Conservation (phyloP, 2,329 filamentous ascomycete species). For the Sphaerostilbella broomeana region DNA sequence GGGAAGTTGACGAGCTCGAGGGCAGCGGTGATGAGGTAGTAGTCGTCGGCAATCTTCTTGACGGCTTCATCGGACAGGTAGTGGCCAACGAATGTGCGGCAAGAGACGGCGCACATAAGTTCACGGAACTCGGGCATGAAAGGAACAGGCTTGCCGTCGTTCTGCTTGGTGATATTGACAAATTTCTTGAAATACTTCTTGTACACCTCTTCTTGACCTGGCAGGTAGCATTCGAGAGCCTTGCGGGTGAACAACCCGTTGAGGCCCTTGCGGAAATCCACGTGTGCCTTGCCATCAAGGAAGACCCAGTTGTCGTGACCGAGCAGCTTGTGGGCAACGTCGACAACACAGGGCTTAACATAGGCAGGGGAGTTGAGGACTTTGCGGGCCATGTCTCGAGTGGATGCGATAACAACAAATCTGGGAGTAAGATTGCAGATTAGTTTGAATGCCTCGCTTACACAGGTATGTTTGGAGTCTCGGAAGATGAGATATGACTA, state of each 20-base stretch:
- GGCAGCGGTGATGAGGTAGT: constrained; percentile 92
- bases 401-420: constrained; percentile 95
- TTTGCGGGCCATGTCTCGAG: constrained; percentile 90
- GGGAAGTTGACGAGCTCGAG: constrained; percentile 98
- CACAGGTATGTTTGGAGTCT: no score
- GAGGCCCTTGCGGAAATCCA: constrained; percentile 94
- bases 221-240: constrained; percentile 81
- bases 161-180: constrained; percentile 65
- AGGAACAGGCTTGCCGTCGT: constrained; percentile 65
- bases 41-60: constrained; percentile 93
- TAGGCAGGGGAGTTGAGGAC: constrained; percentile 90
- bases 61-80: constrained; percentile 88
- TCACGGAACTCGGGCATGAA: constrained; percentile 94
- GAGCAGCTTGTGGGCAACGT: constrained; percentile 87
- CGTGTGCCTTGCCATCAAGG: constrained; percentile 87
- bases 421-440: constrained; percentile 38
- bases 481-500: no score
- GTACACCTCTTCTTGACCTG: constrained; percentile 88
- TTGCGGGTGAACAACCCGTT: constrained; percentile 91
- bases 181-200: constrained; percentile 78
- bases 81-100: constrained; percentile 93
- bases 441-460: background rate
- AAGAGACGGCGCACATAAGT: constrained; percentile 88
- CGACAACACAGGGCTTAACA: constrained; percentile 95
- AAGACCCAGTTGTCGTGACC: constrained; percentile 95